These are phyloP conservation scores for Alternaria rosae DNA, from an alignment of 2,329 filamentous ascomycete species.

Conservation along the genomic window DNA sequence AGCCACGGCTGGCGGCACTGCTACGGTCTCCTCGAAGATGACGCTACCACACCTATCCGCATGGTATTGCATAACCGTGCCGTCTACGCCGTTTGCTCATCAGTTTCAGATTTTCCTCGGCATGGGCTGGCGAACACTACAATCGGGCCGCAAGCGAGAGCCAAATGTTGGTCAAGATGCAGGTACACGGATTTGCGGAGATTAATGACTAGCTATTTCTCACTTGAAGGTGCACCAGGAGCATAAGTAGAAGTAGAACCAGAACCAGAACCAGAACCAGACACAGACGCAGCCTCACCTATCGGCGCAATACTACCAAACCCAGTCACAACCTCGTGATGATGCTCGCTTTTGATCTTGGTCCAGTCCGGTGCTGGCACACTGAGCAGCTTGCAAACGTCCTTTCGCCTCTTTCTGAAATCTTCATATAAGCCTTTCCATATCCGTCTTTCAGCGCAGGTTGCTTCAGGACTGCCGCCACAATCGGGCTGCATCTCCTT, in stretches of 20 bases:
- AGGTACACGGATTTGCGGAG: conserved; percentile 11
- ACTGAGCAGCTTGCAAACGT: conserved; percentile 51
- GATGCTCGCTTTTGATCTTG: conserved; percentile 32
- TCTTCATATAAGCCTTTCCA: conserved; percentile 57
- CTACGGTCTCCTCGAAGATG: conserved; percentile 3
- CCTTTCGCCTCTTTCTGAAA: conserved; percentile 52
- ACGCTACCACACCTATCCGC: background rate
- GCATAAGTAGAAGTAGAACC: background rate
- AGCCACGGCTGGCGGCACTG: conserved; percentile 1
- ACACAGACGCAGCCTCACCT: conserved; percentile 10
- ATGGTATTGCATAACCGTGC: background rate
- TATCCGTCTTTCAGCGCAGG: conserved; percentile 50
- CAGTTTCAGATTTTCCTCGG: conserved; percentile 15
- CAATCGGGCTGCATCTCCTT: conserved; percentile 57
- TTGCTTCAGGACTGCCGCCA: conserved; percentile 37
- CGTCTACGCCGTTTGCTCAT: background rate
- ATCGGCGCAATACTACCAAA: conserved; percentile 32
- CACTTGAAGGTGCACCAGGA: background rate
- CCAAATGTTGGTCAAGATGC: conserved; percentile 6
- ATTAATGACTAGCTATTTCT: conserved; percentile 1
- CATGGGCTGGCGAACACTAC: conserved; percentile 1
- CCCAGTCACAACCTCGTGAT: conserved; percentile 29
- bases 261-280: background rate
- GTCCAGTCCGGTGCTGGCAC: conserved; percentile 51
- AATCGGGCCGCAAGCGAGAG: conserved; percentile 7